A percentile compares a stretch with the other conserved stretches of the same genome.
phyloP scores from a whole-genome alignment of 495 filamentous ascomycete genomes.

The Corynascus novoguineensis region DNA sequence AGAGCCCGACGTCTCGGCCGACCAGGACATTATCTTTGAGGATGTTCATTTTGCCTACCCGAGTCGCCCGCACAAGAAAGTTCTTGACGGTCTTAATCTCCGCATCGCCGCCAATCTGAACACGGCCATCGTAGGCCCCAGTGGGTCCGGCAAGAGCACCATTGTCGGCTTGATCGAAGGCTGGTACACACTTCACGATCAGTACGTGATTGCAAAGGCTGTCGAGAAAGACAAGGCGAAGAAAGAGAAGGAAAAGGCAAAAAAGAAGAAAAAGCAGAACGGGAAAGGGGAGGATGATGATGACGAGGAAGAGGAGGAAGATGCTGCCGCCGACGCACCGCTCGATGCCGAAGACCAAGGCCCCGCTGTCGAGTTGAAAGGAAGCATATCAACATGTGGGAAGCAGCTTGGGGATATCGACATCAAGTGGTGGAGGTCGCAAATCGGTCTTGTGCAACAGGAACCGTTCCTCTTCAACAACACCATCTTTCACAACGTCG shows the following conservation, averaged over 20 bases:
- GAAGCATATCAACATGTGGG: constrained; percentile 50
- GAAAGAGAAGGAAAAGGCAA: constrained; percentile 35
- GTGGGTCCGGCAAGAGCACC: constrained; percentile 83
- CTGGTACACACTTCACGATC: constrained; percentile 72
- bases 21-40: constrained; percentile 53
- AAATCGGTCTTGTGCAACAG: constrained; percentile 66
- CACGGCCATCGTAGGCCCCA: constrained; percentile 82
- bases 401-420: constrained; percentile 51
- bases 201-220: constrained; percentile 45
- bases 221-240: constrained; percentile 42
- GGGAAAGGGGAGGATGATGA: constrained; percentile 24
- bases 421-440: constrained; percentile 60
- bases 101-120: constrained; percentile 69
- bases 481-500: constrained; percentile 60
- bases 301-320: constrained; percentile 28
- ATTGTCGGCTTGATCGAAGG: constrained; percentile 86
- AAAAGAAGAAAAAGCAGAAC: constrained; percentile 29
- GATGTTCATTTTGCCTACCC: constrained; percentile 65
- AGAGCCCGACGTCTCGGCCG: constrained; percentile 41
- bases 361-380: constrained; percentile 39
- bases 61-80: constrained; percentile 57
- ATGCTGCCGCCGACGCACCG: constrained; percentile 13
- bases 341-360: constrained; percentile 32
- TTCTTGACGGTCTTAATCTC: constrained; percentile 52
- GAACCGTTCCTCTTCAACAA: constrained; percentile 73